phyloP scores from a whole-genome alignment of 2,329 filamentous ascomycete genomes.

The Dichotomopilus funicola region DNA sequence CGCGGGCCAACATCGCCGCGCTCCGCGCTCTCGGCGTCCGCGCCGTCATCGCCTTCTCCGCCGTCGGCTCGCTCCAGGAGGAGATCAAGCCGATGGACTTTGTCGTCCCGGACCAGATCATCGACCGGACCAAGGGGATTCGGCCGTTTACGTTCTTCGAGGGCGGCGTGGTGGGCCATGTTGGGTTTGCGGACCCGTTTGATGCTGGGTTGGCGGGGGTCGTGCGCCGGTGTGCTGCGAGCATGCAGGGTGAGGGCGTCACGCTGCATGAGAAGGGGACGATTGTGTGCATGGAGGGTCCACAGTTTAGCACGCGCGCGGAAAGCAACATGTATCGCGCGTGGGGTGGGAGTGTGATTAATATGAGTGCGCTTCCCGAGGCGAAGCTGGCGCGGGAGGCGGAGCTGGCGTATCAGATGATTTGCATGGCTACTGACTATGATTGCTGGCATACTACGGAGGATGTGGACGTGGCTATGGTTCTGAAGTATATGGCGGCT shows the following conservation, averaged over 20 bases:
- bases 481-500: slow-evolving; percentile 91
- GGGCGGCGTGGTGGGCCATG: slow-evolving; percentile 83
- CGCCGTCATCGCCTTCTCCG: slow-evolving; percentile 88
- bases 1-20: slow-evolving; percentile 96
- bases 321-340: slow-evolving; percentile 92
- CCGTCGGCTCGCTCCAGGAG: slow-evolving; percentile 87
- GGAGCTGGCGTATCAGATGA: slow-evolving; percentile 95
- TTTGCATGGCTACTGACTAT: slow-evolving; percentile 99
- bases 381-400: slow-evolving; percentile 94
- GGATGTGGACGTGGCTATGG: slow-evolving; percentile 92
- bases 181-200: slow-evolving; percentile 94
- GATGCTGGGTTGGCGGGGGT: slow-evolving; percentile 70
- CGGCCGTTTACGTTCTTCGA: slow-evolving; percentile 95
- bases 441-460: slow-evolving; percentile 89
- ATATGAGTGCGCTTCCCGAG: slow-evolving; percentile 95
- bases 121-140: slow-evolving; percentile 93
- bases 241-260: slow-evolving; percentile 77
- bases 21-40: slow-evolving; percentile 83
- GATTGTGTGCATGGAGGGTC: slow-evolving; percentile 96
- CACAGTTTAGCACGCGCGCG: slow-evolving; percentile 92
- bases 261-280: slow-evolving; percentile 77
- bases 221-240: slow-evolving; percentile 67
- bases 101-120: slow-evolving; percentile 90
- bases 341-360: slow-evolving; percentile 93
- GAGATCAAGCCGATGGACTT: slow-evolving; percentile 95